phyloP scores from a whole-genome alignment of 2,329 filamentous ascomycete species.

The Cercospora sojina region DNA sequence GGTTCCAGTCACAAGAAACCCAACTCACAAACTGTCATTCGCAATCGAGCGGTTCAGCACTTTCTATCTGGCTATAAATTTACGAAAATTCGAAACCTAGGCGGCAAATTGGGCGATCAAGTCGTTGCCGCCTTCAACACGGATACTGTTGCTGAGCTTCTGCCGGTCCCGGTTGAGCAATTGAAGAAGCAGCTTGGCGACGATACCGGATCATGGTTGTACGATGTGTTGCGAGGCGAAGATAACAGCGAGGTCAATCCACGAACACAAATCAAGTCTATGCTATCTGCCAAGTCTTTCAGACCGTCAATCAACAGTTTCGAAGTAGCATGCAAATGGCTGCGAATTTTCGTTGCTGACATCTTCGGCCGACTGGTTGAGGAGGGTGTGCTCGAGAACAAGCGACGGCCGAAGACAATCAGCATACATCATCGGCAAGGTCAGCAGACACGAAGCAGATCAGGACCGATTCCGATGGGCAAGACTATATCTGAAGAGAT shows the following conservation, averaged over 20 bases:
- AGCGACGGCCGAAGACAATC: slow-evolving; percentile 79
- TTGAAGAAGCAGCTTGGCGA: slow-evolving; percentile 76
- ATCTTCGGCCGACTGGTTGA: slow-evolving; percentile 88
- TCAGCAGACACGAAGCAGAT: slow-evolving; percentile 71
- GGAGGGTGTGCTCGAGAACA: slow-evolving; percentile 85
- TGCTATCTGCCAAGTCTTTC: slow-evolving; percentile 96
- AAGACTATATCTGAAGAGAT: slow-evolving; percentile 68
- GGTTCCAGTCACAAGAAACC: slow-evolving; percentile 91
- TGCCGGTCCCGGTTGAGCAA: slow-evolving; percentile 70
- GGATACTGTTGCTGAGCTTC: slow-evolving; percentile 72
- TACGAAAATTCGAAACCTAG: slow-evolving; percentile 91
- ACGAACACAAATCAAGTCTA: slow-evolving; percentile 90
- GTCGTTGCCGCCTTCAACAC: slow-evolving; percentile 78
- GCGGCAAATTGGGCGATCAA: slow-evolving; percentile 89
- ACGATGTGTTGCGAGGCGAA: slow-evolving; percentile 79
- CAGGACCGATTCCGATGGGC: slow-evolving; percentile 73
- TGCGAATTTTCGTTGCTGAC: slow-evolving; percentile 87
- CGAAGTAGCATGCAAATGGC: slow-evolving; percentile 80
- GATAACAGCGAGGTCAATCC: slow-evolving; percentile 87
- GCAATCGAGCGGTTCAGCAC: slow-evolving; percentile 73
- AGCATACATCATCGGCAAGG: slow-evolving; percentile 78
- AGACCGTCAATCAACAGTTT: slow-evolving; percentile 74
- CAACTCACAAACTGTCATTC: slow-evolving; percentile 89
- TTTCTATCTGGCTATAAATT: slow-evolving; percentile 88
- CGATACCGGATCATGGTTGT: slow-evolving; percentile 81